A percentile compares a stretch with the other conserved stretches of the same genome.
These are phyloP conservation scores for Neoscytalidium dimidiatum DNA, from an alignment of 2,329 filamentous ascomycete species.

Conservation along the genomic window DNA sequence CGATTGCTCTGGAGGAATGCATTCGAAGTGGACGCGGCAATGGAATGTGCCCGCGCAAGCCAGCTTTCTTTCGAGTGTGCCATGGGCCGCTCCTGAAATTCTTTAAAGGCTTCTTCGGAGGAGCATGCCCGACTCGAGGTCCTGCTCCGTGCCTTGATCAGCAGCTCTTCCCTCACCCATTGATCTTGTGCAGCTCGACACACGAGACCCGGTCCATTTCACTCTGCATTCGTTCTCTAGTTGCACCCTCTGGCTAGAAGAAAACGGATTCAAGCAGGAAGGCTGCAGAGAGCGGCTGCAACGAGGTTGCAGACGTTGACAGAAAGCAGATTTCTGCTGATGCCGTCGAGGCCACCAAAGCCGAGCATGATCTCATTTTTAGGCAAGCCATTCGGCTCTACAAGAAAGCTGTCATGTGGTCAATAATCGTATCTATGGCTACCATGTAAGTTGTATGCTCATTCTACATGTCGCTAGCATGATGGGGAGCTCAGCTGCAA, in stretches of 20 bases:
- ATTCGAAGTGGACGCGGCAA: too few relatives aligned
- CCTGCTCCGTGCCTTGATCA: too few relatives aligned
- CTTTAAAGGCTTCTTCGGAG: too few relatives aligned
- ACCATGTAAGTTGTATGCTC: not conserved
- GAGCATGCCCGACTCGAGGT: too few relatives aligned
- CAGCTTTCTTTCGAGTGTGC: too few relatives aligned
- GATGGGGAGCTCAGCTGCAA: not conserved
- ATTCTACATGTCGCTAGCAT: not conserved
- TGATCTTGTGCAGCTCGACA: too few relatives aligned
- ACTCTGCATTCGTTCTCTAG: too few relatives aligned
- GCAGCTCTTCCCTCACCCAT: too few relatives aligned
- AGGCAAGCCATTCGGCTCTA: slow-evolving; percentile 48
- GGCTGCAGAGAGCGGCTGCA: not conserved
- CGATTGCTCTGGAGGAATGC: not conserved
- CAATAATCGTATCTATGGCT: slow-evolving; percentile 75
- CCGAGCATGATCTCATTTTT: slow-evolving; percentile 1
- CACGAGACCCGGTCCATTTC: too few relatives aligned
- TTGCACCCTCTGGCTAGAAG: too few relatives aligned
- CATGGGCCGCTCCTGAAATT: too few relatives aligned
- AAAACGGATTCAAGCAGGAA: not conserved
- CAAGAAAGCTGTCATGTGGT: slow-evolving; percentile 84
- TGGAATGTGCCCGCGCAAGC: too few relatives aligned
- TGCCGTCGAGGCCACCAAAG: not conserved
- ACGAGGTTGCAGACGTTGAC: not conserved
- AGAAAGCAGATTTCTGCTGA: not conserved